Conservation (phyloP, 352 stramenopile genomes). For the Pythium biforme region DNA sequence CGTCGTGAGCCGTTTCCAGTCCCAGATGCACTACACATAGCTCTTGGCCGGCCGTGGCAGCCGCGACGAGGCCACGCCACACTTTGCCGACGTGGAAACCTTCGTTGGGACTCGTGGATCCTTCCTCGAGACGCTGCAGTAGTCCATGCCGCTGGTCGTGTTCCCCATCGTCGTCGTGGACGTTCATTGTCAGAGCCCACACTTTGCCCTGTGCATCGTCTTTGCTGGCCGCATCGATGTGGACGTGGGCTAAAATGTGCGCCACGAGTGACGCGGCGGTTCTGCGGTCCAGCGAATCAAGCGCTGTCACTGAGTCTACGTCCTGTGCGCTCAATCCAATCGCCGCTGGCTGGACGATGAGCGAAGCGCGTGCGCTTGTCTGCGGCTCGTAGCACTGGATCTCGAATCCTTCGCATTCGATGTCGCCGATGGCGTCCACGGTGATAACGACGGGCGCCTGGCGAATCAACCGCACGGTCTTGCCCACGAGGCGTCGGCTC, state of each 20-base stretch:
- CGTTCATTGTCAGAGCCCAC: background rate
- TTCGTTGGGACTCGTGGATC: background rate
- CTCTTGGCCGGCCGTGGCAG: background rate
- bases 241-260: slow-evolving; percentile 19
- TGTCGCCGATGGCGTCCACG: slow-evolving; percentile 21
- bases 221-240: slow-evolving; percentile 7
- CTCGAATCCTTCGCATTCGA: slow-evolving; percentile 10
- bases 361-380: slow-evolving; percentile 31
- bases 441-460: slow-evolving; percentile 41
- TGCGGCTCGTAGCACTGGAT: slow-evolving; percentile 49
- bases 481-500: slow-evolving; percentile 28
- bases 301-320: background rate
- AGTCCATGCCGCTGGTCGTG: background rate
- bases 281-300: background rate
- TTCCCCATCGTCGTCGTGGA: background rate
- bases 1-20: background rate
- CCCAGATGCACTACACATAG: slow-evolving; percentile 15
- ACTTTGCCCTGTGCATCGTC: background rate
- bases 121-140: background rate
- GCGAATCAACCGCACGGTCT: slow-evolving; percentile 41
- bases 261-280: slow-evolving; percentile 11
- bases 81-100: background rate
- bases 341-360: slow-evolving; percentile 22
- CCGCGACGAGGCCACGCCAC: slow-evolving; percentile 14
- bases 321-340: slow-evolving; percentile 20